These are phyloP conservation scores for Zizania latifolia DNA, from an alignment of 176 grass and related monocot genomes.

Conservation along the genomic window DNA sequence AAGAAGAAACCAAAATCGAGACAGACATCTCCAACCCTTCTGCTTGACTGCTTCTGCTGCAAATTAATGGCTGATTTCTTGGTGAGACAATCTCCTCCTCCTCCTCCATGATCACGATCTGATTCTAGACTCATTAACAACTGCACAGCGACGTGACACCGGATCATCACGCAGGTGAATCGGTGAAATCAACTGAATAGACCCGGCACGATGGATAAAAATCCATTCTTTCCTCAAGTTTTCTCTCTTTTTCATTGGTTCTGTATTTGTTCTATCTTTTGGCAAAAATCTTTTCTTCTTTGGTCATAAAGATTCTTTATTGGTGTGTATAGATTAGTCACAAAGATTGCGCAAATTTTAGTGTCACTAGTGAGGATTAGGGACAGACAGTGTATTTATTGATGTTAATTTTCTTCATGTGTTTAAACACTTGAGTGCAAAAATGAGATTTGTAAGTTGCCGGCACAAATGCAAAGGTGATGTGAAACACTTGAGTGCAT, in stretches of 20 bases:
- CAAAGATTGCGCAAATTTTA: neutral
- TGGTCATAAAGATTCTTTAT: conserved; percentile 24
- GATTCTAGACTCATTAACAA: conserved; percentile 21
- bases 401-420: neutral
- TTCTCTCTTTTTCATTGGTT: neutral
- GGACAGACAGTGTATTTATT: neutral
- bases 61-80: neutral
- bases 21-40: neutral
- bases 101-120: neutral
- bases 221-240: conserved; percentile 16
- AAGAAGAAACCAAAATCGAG: neutral
- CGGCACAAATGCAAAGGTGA: neutral
- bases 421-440: neutral
- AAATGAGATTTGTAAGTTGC: neutral
- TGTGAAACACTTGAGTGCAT: neutral
- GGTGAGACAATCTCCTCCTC: neutral
- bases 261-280: conserved; percentile 3
- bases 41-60: neutral
- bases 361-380: neutral
- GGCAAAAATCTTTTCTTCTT: neutral
- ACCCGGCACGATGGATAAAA: conserved; percentile 11
- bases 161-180: conserved; percentile 3
- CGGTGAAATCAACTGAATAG: neutral
- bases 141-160: conserved; percentile 26
- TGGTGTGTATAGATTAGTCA: conserved; percentile 30